phyloP scores from a whole-genome alignment of 2,329 filamentous ascomycete species.

The Colletotrichum liaoningense region DNA sequence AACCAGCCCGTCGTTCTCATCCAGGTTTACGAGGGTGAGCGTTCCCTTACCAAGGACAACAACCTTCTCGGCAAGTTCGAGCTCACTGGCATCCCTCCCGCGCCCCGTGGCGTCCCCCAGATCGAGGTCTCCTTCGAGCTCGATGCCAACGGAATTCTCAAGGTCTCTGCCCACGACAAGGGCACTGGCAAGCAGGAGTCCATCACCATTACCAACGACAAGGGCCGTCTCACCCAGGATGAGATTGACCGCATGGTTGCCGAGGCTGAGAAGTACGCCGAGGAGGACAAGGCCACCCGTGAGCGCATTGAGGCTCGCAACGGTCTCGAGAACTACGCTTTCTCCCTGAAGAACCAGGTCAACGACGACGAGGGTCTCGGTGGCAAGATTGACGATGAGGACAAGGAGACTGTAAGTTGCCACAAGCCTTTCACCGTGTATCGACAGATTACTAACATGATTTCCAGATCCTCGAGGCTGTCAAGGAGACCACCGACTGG shows the following conservation, averaged over 20 bases:
- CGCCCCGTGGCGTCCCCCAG: conserved; percentile 95
- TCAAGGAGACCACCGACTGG: conserved; percentile 98
- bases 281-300: conserved; percentile 98
- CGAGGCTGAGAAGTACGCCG: conserved; percentile 98
- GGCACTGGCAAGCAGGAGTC: conserved; percentile 97
- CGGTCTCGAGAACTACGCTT: conserved; percentile 98
- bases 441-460: background rate
- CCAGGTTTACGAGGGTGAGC: conserved; percentile 95
- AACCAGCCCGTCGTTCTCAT: conserved; percentile 97
- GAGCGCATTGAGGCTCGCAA: conserved; percentile 98
- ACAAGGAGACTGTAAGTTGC: conserved; percentile 89
- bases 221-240: conserved; percentile 94
- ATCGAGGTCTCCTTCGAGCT: conserved; percentile 99
- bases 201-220: conserved; percentile 99
- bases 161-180: conserved; percentile 97
- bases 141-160: conserved; percentile 97
- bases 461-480: conserved; percentile 82
- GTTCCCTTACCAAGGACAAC: conserved; percentile 95
- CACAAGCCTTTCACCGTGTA: conserved; percentile 37
- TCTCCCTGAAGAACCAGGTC: conserved; percentile 99
- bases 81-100: conserved; percentile 93
- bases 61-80: conserved; percentile 99
- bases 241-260: conserved; percentile 99
- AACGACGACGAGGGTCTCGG: conserved; percentile 96
- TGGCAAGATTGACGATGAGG: conserved; percentile 97